Base-by-base conservation (phyloP, 257 asterid genomes). In the Petunia secreta region DNA sequence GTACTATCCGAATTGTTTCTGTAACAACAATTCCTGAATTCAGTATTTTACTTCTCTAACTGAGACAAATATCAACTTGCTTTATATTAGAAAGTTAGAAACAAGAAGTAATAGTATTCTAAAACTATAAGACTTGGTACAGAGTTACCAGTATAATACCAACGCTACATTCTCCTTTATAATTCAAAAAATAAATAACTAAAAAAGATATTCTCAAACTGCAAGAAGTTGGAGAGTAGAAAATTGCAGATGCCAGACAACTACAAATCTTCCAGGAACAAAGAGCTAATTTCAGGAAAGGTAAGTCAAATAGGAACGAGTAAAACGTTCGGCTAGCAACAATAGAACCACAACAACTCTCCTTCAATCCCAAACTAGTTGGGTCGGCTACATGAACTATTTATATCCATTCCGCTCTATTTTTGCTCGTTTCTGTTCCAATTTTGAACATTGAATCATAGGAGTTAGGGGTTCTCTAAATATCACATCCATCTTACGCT, bases 391-490 rank as follows among this genome's bases (percentile, higher is more conserved):
- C 13, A 25, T 16, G 55, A 69, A 44, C 9, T 40, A n/a, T 16
- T n/a, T 25, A 16, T 69, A 16, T 25, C 76, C 76, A 69, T 44
- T 68, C 41, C 2, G n/a, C 57, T 68, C 40, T 69, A 46, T 69
- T 44, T 69, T 16, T 8, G 16, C 58, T 16, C 41, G 1, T 25
- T n/a, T 69, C 58, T 37, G 1, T 8, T 69, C 63, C 76, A 69
- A 46, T 46, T 16, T 16, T 16, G 76, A 69, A 69, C 57, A 38
- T 41, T 69, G 44, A 2, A 6, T 16, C 38, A 16, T 46, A 69
- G 54, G 41, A n/a, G 41, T 44, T 46, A 69, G 54, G 41, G 39
- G 41, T 9, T 16, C 41, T 69, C 76, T 44, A 44, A 58, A 46
- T 25, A n/a, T 69, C 58, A 69, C 2, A 69, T 58, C 5, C n/a